These are phyloP conservation scores for Hippophae tibetana DNA, from an alignment of 306 rosid genomes.

Conservation along the genomic window DNA sequence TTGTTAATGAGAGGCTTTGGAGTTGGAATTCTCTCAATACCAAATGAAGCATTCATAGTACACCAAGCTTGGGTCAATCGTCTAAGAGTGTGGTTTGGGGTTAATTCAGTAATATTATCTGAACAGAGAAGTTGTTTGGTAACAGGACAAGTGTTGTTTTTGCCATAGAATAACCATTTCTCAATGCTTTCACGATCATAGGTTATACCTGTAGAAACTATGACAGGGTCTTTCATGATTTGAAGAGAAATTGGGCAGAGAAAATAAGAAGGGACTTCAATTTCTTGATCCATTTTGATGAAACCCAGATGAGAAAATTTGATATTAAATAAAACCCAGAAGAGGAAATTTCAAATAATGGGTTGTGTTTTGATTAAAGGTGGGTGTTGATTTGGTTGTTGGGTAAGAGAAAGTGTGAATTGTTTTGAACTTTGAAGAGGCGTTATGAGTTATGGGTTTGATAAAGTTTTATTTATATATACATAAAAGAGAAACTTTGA, in stretches of 20 bases:
- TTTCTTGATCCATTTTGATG: constrained; percentile 33
- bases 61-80: constrained; percentile 86
- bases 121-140: constrained; percentile 43
- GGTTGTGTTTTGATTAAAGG: no score
- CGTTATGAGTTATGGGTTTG: no score
- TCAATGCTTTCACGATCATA: constrained; percentile 77
- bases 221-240: constrained; percentile 86
- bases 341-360: background rate
- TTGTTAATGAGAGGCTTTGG: constrained; percentile 59
- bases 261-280: constrained; percentile 63
- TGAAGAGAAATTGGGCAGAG: constrained; percentile 74
- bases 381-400: no score
- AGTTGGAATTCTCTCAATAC: constrained; percentile 65
- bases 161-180: constrained; percentile 55
- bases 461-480: no score
- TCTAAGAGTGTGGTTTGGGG: constrained; percentile 87
- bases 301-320: background rate
- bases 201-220: constrained; percentile 63
- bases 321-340: no score
- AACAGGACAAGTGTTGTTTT: constrained; percentile 55
- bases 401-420: no score
- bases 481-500: no score
- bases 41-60: constrained; percentile 59
- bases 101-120: constrained; percentile 26
- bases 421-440: no score